Percentiles rank a stretch among this genome's conserved stretches.
phyloP scores from a whole-genome alignment of 2,329 filamentous ascomycete genomes.

The Pseudopithomyces chartarum region DNA sequence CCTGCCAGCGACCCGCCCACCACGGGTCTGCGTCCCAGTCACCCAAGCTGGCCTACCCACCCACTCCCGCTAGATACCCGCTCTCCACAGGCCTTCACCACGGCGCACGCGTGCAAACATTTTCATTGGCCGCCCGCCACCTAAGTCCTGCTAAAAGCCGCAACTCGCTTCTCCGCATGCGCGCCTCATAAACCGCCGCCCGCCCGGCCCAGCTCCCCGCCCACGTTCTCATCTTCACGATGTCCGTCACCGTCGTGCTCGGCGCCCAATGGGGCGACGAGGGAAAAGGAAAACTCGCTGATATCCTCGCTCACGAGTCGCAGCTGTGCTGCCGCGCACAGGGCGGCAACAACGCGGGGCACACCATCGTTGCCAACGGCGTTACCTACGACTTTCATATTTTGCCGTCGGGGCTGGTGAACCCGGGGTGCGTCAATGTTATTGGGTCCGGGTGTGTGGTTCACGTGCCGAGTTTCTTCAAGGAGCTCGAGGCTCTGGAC shows the following conservation, averaged over 20 bases:
- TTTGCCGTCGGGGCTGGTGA: conserved; percentile 68
- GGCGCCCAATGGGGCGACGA: conserved; percentile 67
- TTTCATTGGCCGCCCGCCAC: conserved; percentile 22
- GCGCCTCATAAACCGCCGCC: conserved; percentile 11
- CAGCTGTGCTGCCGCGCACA: conserved; percentile 63
- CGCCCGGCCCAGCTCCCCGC: conserved; percentile 14
- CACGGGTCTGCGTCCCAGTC: background rate
- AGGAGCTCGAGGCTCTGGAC: conserved; percentile 65
- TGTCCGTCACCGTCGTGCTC: conserved; percentile 62
- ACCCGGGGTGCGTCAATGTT: conserved; percentile 72
- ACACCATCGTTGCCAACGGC: conserved; percentile 51
- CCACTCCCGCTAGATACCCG: conserved; percentile 20
- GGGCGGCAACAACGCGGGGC: conserved; percentile 64
- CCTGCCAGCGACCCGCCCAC: too few relatives aligned
- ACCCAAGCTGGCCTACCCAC: background rate
- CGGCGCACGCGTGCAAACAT: conserved; percentile 18
- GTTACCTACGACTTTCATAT: conserved; percentile 53
- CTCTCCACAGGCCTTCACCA: conserved; percentile 4
- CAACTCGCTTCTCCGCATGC: conserved; percentile 8
- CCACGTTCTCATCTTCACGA: conserved; percentile 19
- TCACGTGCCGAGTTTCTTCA: conserved; percentile 70
- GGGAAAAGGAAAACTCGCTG: conserved; percentile 65
- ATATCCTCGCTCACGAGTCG: conserved; percentile 58
- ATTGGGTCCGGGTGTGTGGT: conserved; percentile 71
- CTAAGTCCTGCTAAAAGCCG: background rate